Evolutionary conservation across 2,329 filamentous ascomycete species (phyloP), one percentile per base, ranked within the genome.

Genomic region (Beauveria pseudobassiana): DNA sequence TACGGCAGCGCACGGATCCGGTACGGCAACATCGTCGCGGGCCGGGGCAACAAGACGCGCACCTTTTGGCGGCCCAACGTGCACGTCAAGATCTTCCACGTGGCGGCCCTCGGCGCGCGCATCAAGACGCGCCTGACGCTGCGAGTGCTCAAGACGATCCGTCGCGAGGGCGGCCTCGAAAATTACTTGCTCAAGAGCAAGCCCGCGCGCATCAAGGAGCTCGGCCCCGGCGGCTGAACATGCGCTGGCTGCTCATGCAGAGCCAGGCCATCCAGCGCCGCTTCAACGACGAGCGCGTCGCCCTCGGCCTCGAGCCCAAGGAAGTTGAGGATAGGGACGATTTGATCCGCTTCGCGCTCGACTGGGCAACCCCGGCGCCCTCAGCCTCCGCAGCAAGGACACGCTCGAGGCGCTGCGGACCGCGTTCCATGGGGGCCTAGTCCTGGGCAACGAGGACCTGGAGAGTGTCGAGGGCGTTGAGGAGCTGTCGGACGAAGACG

Each of bases 161-260:
- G 91, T 72, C 93, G 92, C 72, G 86, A 88, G 64, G 93, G 93
- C 63, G 92, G 95, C 8, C 80, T 99, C 65, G 95, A 99, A 74
- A 87, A 92, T 70, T 99, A 99, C 77, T 80, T 99, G 51, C 80
- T 96, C 48, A 92, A 91, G 67, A 83, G 86, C 72, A 95, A 91
- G 76, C 79, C 88, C 18, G 82, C 81, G 46, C 84, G 95, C 65
- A 82, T 98, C 71, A 90, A 87, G 78, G 91, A 96, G 75, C 80
- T 99, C 62, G 95, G 95, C 5, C 86, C 93, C 58, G 88, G 88
- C 66, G 95, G 95, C 7, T 99, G 95, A 85, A 87, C 68, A 77
- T 99, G 70, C 81, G 95, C 66, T 97, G 92, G 90, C 84, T 90
- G 64, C 80, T 99, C 64, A 91, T 97, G 87, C 90, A 93, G 77